Percentiles rank a stretch among this genome's conserved stretches.
Evolutionary conservation across 2,329 filamentous ascomycete species (phyloP).

Genomic region (Arachnomyces sp.): DNA sequence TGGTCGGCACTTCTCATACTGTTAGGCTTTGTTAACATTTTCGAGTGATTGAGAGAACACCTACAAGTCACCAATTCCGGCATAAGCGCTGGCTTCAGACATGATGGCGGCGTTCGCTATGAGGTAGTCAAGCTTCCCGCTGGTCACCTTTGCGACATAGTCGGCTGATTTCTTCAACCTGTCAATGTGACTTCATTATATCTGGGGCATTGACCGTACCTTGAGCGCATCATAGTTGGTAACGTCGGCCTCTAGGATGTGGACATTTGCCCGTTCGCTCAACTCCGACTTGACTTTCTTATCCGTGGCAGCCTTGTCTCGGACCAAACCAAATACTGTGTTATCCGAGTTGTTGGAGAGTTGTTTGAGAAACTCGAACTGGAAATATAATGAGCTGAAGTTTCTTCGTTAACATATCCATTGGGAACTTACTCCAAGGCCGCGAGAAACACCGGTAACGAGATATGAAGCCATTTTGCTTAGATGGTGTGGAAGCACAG

Average conservation of each 20-base stretch:
- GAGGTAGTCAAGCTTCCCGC: slow-evolving; percentile 43
- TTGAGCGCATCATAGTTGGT: slow-evolving; percentile 33
- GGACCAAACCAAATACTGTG: slow-evolving; percentile 42
- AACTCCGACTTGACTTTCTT: slow-evolving; percentile 38
- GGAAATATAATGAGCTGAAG: background rate
- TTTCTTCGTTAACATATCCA: background rate
- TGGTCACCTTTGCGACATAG: slow-evolving; percentile 25
- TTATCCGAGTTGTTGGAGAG: slow-evolving; percentile 40
- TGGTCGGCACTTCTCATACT: slow-evolving; percentile 20
- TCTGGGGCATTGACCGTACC: slow-evolving; percentile 11
- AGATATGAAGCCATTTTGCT: slow-evolving; percentile 20
- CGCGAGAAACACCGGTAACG: slow-evolving; percentile 19
- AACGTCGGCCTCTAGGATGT: slow-evolving; percentile 42
- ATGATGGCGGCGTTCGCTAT: slow-evolving; percentile 45
- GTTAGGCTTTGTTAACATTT: slow-evolving; percentile 1
- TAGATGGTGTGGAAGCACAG: too few relatives aligned
- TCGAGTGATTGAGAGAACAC: slow-evolving; percentile 14
- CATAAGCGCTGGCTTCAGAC: slow-evolving; percentile 20
- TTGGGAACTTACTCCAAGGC: slow-evolving; percentile 14
- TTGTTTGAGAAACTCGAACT: slow-evolving; percentile 47
- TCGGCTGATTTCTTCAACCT: slow-evolving; percentile 10
- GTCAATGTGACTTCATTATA: background rate
- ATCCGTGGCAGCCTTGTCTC: slow-evolving; percentile 40
- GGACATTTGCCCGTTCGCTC: slow-evolving; percentile 34
- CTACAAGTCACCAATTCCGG: slow-evolving; percentile 34